Conservation (phyloP, 1,284 basidiomycete species). For the Puccinia novopanici region DNA sequence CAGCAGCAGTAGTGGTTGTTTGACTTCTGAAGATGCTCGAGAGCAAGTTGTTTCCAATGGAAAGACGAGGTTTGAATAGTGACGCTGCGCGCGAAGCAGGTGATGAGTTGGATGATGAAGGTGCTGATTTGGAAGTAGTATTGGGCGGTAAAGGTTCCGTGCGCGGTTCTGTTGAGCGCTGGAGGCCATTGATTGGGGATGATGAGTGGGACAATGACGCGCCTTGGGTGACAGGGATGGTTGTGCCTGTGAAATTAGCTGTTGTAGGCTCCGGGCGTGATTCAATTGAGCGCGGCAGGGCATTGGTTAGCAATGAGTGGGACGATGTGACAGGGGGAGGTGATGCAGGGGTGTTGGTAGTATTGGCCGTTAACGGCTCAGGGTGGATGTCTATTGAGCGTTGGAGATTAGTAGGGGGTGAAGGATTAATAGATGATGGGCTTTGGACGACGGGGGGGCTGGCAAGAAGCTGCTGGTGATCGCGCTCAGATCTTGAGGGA, state of each 20-base stretch:
- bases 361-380: too few species aligned
- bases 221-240: neutral
- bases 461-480: slow-evolving; percentile 12
- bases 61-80: slow-evolving; percentile 13
- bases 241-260: too few species aligned
- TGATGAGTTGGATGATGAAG: slow-evolving; percentile 23
- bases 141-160: neutral
- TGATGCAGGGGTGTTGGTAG: too few species aligned
- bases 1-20: neutral
- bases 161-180: slow-evolving; percentile 11
- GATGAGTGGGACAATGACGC: neutral
- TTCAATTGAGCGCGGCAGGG: too few species aligned
- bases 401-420: too few species aligned
- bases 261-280: too few species aligned
- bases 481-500: neutral
- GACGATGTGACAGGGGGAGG: neutral
- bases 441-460: neutral
- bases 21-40: slow-evolving; percentile 31
- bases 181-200: neutral
- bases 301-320: slow-evolving; percentile 1
- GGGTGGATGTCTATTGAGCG: too few species aligned
- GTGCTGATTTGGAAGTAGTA: slow-evolving; percentile 10
- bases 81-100: neutral
- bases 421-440: too few species aligned
- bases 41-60: slow-evolving; percentile 18